These are phyloP conservation scores for Ganoderma meredithae DNA, from an alignment of 1,284 basidiomycete genomes.

Conservation along the genomic window DNA sequence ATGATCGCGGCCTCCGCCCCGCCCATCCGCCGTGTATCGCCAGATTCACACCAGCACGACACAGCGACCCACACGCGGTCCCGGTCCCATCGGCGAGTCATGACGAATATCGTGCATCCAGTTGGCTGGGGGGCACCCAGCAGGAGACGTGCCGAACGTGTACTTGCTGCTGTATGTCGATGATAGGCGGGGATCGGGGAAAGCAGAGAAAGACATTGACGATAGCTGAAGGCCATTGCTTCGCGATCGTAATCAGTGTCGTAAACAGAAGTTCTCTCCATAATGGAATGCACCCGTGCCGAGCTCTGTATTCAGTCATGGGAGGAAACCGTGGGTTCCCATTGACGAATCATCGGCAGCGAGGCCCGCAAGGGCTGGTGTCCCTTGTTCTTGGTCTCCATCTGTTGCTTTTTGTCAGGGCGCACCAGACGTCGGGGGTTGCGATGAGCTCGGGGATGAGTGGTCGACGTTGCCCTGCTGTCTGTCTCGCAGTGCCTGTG, in stretches of 20 bases:
- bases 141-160: background rate
- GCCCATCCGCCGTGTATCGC: background rate
- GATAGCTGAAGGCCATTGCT: background rate
- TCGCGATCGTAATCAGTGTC: background rate
- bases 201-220: background rate
- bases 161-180: background rate
- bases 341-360: background rate
- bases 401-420: background rate
- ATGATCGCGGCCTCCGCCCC: background rate
- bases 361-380: background rate
- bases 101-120: no score
- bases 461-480: background rate
- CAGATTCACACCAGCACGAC: background rate
- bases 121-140: background rate
- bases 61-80: background rate
- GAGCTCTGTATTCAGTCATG: background rate
- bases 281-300: slow-evolving; percentile 1
- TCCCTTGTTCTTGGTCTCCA: background rate
- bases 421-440: background rate
- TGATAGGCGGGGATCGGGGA: background rate
- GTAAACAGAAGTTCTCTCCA: background rate
- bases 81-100: background rate
- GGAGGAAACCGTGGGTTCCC: background rate
- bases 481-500: background rate
- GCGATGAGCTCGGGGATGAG: background rate